phyloP scores from a whole-genome alignment of 306 rosid genomes.

The Fragaria ananassa region DNA sequence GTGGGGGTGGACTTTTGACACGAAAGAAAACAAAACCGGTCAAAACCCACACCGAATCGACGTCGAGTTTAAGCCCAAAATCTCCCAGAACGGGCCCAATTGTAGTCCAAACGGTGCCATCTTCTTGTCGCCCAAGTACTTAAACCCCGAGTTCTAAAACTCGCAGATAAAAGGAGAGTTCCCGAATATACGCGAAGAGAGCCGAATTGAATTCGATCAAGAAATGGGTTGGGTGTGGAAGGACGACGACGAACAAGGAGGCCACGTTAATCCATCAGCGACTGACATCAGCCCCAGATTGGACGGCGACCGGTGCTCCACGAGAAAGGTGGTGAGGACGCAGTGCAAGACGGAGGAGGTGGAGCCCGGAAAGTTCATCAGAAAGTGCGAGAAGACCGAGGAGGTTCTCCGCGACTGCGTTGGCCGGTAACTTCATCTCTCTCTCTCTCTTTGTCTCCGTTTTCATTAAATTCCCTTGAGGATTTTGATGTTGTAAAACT shows the following conservation, averaged over 20 bases:
- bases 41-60: too few species aligned
- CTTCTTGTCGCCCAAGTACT: too few species aligned
- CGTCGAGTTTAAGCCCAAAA: too few species aligned
- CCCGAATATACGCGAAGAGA: background rate
- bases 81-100: too few species aligned
- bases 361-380: constrained; percentile 69
- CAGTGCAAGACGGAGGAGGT: constrained; percentile 84
- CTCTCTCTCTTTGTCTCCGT: background rate
- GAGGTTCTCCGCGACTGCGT: constrained; percentile 64
- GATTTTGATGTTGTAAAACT: background rate
- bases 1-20: too few species aligned
- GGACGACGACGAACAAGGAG: constrained; percentile 40
- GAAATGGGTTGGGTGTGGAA: constrained; percentile 81
- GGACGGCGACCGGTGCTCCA: constrained; percentile 42
- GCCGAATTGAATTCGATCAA: background rate
- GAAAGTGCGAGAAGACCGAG: constrained; percentile 83
- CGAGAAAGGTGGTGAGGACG: constrained; percentile 54
- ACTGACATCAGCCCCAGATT: constrained; percentile 12
- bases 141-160: too few species aligned
- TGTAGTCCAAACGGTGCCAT: too few species aligned
- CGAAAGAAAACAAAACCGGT: too few species aligned
- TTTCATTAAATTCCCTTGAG: background rate
- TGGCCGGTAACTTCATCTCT: constrained; percentile 44
- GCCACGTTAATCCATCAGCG: constrained; percentile 10
- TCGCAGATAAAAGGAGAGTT: too few species aligned